These are phyloP conservation scores for Beauveria sp. DNA, from an alignment of 2,329 filamentous ascomycete genomes.

Conservation along the genomic window DNA sequence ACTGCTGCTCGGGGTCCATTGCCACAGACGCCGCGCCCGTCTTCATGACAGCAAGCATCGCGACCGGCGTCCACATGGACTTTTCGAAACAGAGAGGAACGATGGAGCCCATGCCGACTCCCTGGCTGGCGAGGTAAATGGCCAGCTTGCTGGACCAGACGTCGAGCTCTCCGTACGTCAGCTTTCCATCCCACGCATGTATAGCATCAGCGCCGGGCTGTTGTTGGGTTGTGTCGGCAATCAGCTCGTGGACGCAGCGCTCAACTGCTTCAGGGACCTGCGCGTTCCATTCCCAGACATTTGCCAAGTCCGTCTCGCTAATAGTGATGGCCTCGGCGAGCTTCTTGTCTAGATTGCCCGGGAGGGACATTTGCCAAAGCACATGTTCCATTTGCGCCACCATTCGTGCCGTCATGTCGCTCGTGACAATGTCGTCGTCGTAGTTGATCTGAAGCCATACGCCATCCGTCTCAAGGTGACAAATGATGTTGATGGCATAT, in stretches of 20 bases:
- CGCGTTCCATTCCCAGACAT: constrained; percentile 12
- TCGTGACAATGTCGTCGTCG: neutral
- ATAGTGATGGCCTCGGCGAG: neutral
- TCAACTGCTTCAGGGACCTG: constrained; percentile 12
- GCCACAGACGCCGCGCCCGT: constrained; percentile 20
- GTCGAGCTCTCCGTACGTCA: constrained; percentile 32
- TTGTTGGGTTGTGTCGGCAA: constrained; percentile 27
- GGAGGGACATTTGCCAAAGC: neutral
- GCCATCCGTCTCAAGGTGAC: constrained; percentile 12
- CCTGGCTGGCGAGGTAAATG: constrained; percentile 12
- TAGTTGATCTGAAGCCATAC: constrained; percentile 6
- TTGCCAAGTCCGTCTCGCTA: constrained; percentile 13
- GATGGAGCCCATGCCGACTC: constrained; percentile 20
- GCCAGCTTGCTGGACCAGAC: constrained; percentile 12
- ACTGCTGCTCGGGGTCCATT: constrained; percentile 18
- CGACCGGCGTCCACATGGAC: constrained; percentile 18
- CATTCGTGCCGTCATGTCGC: neutral
- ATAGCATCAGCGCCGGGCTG: constrained; percentile 29
- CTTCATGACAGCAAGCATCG: constrained; percentile 19
- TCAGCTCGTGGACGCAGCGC: constrained; percentile 32
- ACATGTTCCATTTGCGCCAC: constrained; percentile 2
- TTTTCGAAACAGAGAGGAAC: constrained; percentile 21
- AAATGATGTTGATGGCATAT: constrained; percentile 13
- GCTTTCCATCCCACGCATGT: constrained; percentile 35
- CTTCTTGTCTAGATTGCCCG: neutral